Evolutionary conservation across 2,329 filamentous ascomycete species (phyloP), one percentile per base, ranked within the genome.

Genomic region (Coccinonectria pachysandricola): DNA sequence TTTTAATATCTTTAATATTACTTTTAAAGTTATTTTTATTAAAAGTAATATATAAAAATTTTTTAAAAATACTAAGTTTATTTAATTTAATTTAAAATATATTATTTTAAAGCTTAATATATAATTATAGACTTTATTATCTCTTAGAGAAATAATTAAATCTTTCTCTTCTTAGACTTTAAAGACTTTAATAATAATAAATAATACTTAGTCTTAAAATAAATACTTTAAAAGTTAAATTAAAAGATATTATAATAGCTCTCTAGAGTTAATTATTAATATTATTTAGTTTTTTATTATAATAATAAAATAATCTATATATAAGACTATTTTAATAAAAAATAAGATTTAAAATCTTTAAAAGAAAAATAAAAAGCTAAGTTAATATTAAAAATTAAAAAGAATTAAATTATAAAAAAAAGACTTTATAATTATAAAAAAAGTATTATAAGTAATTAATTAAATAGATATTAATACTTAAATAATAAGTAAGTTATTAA

Each of bases 391-490:
- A 7, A 19, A 19, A 7, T 7, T 19, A 19, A 19, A 19, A 19
- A 7, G 10, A 19, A 19, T 15, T 15, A 7, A n/a, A 8, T 7
- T 24, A 24, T 7, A 15, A 11, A 8, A 24, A 24, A n/a, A 15
- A 13, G 15, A 15, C 11, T 8, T 15, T 12, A n/a, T 24, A 15
- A 9, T 11, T 24, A 10, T 15, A 24, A 15, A n/a, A 17, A 4
- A 24, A 16, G 7, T n/a, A 10, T n/a, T 9, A 12, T 7, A 24
- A 15, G 4, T 15, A 15, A 15, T 15, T 7, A 9, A 7, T 16
- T 6, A 24, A 9, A 24, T 4, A 13, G 12, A 24, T 24, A 24
- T 24, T 15, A 11, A 24, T 24, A 15, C 11, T n/a, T 11, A 24
- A 15, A 15, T 15, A n/a, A 11, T 8, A 9, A 7, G 15, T 8